These are phyloP conservation scores for Diaporthe amygdali DNA, from an alignment of 2,329 filamentous ascomycete genomes.

Conservation along the genomic window DNA sequence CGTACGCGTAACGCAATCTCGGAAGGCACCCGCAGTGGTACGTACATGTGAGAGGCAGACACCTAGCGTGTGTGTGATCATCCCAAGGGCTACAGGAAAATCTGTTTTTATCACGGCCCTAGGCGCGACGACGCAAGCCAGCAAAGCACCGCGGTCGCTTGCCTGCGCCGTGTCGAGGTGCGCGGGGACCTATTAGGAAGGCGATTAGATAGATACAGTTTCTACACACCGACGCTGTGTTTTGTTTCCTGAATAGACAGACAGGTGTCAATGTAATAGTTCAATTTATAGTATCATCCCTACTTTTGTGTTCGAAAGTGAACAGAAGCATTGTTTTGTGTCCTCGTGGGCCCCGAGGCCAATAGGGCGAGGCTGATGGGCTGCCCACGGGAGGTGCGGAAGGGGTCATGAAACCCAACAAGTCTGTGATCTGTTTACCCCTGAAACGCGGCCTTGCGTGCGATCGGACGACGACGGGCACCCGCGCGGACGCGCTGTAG, in stretches of 20 bases:
- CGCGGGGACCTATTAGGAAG: neutral
- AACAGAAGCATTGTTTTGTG: neutral
- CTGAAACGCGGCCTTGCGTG: constrained; percentile 18
- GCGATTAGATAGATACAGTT: neutral
- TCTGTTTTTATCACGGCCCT: neutral
- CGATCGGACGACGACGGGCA: neutral
- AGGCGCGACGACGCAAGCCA: neutral
- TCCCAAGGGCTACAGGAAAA: neutral
- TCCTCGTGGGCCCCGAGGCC: neutral
- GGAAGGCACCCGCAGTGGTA: neutral
- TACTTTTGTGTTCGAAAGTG: neutral
- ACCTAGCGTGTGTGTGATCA: neutral
- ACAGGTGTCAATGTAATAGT: neutral
- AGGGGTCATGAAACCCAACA: constrained; percentile 23
- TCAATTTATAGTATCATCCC: neutral
- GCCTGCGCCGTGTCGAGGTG: neutral
- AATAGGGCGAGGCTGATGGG: neutral
- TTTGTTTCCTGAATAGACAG: neutral
- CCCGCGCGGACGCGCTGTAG: neutral
- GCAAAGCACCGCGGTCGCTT: neutral
- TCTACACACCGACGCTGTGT: neutral
- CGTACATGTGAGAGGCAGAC: too few relatives aligned
- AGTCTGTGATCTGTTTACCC: constrained; percentile 19
- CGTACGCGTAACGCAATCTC: neutral
- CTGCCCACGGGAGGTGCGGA: constrained; percentile 3